These are phyloP conservation scores for Tylopilus plumbeoviolaceoides DNA, from an alignment of 768 basidiomycete species.

Conservation along the genomic window DNA sequence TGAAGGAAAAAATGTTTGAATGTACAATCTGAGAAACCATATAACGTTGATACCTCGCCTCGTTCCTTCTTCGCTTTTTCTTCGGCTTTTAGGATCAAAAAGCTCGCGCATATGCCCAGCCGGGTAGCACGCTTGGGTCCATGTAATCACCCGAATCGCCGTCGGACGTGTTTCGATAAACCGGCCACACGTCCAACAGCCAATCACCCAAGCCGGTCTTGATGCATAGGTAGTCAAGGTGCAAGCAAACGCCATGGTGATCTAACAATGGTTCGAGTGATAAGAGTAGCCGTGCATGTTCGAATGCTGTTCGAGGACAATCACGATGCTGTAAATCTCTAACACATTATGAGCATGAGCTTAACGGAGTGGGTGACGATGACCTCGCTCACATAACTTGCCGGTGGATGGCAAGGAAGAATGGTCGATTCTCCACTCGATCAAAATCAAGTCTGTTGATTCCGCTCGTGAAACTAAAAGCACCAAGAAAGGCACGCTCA, in stretches of 20 bases:
- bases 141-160: conserved; percentile 28
- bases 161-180: conserved; percentile 11
- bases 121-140: conserved; percentile 66
- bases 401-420: conserved; percentile 85
- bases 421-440: conserved; percentile 84
- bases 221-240: conserved; percentile 81
- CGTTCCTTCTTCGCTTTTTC: conserved; percentile 45
- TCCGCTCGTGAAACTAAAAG: conserved; percentile 82
- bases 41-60: conserved; percentile 28
- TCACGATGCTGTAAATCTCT: conserved; percentile 89
- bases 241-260: conserved; percentile 80
- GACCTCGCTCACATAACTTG: conserved; percentile 62
- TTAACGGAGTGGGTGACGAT: neutral
- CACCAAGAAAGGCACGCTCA: conserved; percentile 82
- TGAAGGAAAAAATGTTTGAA: conserved; percentile 21
- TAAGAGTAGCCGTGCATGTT: conserved; percentile 80
- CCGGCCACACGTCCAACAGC: conserved; percentile 62
- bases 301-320: conserved; percentile 84
- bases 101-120: conserved; percentile 70
- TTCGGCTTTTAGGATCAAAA: conserved; percentile 52
- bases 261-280: conserved; percentile 84
- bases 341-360: neutral
- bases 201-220: conserved; percentile 79
- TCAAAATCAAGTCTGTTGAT: conserved; percentile 85
- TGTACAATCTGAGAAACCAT: neutral